Evolutionary conservation across 2,329 filamentous ascomycete species (phyloP).

Genomic region (Fusarium bulbicola): DNA sequence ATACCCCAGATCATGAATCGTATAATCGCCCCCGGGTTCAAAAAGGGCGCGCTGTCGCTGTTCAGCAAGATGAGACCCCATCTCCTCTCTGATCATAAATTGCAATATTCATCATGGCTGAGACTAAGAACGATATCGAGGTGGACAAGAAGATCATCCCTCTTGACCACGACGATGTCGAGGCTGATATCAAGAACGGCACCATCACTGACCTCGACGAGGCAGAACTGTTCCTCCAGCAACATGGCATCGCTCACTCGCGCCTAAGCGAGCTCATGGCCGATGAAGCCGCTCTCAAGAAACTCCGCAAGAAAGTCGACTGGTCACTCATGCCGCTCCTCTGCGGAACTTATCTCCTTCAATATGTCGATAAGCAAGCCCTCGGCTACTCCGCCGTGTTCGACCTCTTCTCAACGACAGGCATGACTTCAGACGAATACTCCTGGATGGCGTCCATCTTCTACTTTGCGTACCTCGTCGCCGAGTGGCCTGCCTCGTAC

Average conservation of each 20-base stretch:
- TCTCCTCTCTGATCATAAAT: neutral
- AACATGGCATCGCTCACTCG: constrained; percentile 38
- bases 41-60: constrained; percentile 24
- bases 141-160: constrained; percentile 35
- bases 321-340: constrained; percentile 61
- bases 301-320: constrained; percentile 56
- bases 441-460: constrained; percentile 65
- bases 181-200: constrained; percentile 40
- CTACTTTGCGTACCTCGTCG: constrained; percentile 59
- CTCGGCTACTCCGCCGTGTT: constrained; percentile 65
- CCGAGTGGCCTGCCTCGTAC: constrained; percentile 52
- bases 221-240: constrained; percentile 40
- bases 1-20: constrained; percentile 39
- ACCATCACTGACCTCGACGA: constrained; percentile 40
- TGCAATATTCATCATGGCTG: constrained; percentile 21
- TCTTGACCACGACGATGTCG: constrained; percentile 32
- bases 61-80: neutral
- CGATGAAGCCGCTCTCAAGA: constrained; percentile 38
- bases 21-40: constrained; percentile 23
- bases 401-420: constrained; percentile 60
- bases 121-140: constrained; percentile 28
- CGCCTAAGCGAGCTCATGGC: constrained; percentile 39
- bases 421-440: constrained; percentile 58
- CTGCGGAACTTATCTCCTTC: constrained; percentile 58
- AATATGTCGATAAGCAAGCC: constrained; percentile 66